Evolutionary conservation across 257 asterid species (phyloP), one percentile per base, ranked within the genome.

Genomic region (Gentiana macrophylla): DNA sequence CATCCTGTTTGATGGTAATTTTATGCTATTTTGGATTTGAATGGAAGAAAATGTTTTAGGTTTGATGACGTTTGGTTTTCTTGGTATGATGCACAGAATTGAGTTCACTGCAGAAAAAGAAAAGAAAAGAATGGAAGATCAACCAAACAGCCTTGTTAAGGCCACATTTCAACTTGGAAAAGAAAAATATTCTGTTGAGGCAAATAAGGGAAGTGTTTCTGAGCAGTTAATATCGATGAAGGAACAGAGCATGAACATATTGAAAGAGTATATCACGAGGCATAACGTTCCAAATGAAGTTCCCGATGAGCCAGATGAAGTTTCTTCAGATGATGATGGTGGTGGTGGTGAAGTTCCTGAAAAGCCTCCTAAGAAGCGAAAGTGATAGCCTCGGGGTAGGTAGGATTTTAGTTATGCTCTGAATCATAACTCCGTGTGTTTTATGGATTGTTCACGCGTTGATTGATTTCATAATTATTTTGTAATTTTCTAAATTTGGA

Each of bases 261-360:
- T 91, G 35, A 91, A 91, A 78, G 94, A 85, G 46, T 91, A 80
- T 74, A 87, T 91, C 55, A 83, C 94, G 4, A 81, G 76, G 70
- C 82, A 91, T 52, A 87, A 84, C 57, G 81, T 79, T 57, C 94
- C 94, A 7, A 81, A 75, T 53, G 95, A 87, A 44, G 93, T 80
- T 54, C 98, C 94, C 44, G 95, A 91, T 62, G 98, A 86, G 35
- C 72, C 78, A 0, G 98, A 90, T 36, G 96, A 83, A 43, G 57
- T 80, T 60, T 82, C 94, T 32, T 84, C 94, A 2, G 98, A 86
- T 6, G 97, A 87, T 2, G 96, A 82, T 2, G 79, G 55, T 53
- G 84, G 64, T 46, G 52, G 47, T 49, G 51, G 80, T 36, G 74
- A 76, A 46, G 75, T 77, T 70, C 88, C 82, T 66, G 73, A 76